Evolutionary conservation across 169 alveolate species (phyloP).

Genomic region (Plasmodium inui): DNA sequence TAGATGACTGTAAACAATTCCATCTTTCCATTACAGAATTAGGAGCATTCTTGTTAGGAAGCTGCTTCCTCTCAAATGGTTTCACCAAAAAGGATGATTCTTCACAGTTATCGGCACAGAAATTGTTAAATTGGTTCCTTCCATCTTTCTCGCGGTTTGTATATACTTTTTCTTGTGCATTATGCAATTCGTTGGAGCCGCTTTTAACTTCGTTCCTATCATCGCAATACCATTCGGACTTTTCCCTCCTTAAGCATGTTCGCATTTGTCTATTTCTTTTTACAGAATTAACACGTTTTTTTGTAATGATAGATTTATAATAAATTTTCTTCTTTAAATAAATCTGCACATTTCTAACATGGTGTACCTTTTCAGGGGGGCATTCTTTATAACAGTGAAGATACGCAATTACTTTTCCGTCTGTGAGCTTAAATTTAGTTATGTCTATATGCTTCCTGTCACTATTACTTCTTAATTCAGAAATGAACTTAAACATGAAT

Average conservation of each 20-base stretch:
- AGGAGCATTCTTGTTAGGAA: not conserved
- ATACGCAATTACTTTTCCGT: constrained; percentile 15
- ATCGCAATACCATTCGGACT: not conserved
- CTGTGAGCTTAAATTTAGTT: constrained; percentile 6
- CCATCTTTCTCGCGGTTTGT: constrained; percentile 1
- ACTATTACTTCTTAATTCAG: constrained; percentile 10
- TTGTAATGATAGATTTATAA: constrained; percentile 11
- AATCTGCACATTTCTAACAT: not conserved
- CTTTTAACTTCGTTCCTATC: constrained; percentile 4
- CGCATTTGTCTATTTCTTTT: constrained; percentile 14
- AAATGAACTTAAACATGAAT: not conserved
- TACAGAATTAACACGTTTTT: constrained; percentile 10
- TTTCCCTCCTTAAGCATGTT: not conserved
- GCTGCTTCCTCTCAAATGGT: not conserved
- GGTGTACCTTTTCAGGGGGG: not conserved
- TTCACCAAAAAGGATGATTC: not conserved
- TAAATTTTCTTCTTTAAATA: constrained; percentile 7
- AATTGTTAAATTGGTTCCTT: not conserved
- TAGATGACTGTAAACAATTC: constrained; percentile 8
- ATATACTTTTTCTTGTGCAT: constrained; percentile 4
- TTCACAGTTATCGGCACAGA: constrained; percentile 15
- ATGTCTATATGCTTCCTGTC: constrained; percentile 7
- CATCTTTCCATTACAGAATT: constrained; percentile 3
- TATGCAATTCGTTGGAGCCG: constrained; percentile 10
- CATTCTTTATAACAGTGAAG: constrained; percentile 17